Base-by-base conservation (phyloP, 2,329 filamentous ascomycete species). In the Claviceps pazoutovae region DNA sequence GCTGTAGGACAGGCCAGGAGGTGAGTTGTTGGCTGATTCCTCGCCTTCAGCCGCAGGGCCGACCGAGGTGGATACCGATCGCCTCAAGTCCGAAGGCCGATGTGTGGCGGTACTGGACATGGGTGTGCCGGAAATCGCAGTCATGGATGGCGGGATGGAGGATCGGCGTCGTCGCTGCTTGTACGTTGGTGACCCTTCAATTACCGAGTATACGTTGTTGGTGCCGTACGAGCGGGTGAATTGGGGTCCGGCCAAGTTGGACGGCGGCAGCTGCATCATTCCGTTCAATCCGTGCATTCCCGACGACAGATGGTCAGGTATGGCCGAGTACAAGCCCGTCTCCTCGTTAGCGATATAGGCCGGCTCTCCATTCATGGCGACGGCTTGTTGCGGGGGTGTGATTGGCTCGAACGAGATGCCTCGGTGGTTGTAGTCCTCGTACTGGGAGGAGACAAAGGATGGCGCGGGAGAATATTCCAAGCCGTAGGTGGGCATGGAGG, bases 321-420 rank as follows among this genome's bases (percentile, higher is more conserved):
- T 95, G 45, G 88, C 90, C 50, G 89, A 91, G 76, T 96, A 97
- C 47, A 97, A 77, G 54, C 90, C 90, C 46, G 91, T 95, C 68
- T 97, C 93, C 72, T 98, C 93, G 66, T 96, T 96, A 56, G 91
- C 88, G 67, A 98, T 95, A 72, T 97, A 98, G 9, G 93, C 88
- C 9, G 93, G 89, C 73, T 98, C 93, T 42, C 84, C 78, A 54
- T 85, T 80, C 58, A 95, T 83, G 56, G 80, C 83, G 54, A 93
- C 71, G 14, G 86, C 81, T 69, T 96, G 88, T 66, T 97, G 93
- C 16, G 93, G 93, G 53, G 93, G 93, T 0, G 93, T 98, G 60
- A 98, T 82, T 50, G 93, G 93, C 75, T 98, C 93, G 66, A 91
- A 98, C 2, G 91, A 97, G 62, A 97, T 82, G 49, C 89, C 93